Evolutionary conservation across 768 basidiomycete species (phyloP).

Genomic region (Leccinum ochraceum): DNA sequence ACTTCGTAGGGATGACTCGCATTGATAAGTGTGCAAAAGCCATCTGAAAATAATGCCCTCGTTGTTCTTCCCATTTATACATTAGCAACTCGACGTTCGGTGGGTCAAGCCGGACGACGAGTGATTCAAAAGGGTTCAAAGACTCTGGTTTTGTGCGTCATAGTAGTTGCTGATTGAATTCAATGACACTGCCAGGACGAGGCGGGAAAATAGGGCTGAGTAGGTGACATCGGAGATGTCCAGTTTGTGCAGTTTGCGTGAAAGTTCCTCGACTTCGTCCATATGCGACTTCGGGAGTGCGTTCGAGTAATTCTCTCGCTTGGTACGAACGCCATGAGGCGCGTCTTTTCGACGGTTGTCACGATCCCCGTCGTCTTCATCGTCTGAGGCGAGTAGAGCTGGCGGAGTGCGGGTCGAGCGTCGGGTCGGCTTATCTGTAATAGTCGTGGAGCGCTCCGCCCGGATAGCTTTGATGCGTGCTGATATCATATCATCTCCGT

Average conservation of each 20-base stretch:
- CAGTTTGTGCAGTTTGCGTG: neutral
- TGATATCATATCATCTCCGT: neutral
- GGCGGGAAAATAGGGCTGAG: neutral
- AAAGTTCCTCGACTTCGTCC: neutral
- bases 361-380: neutral
- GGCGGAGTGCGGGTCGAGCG: neutral
- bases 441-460: neutral
- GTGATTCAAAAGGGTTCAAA: conserved; percentile 45
- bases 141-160: neutral
- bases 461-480: neutral
- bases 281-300: neutral
- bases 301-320: neutral
- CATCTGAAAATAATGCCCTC: conserved; percentile 58
- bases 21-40: conserved; percentile 23
- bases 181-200: neutral
- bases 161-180: neutral
- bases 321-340: neutral
- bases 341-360: neutral
- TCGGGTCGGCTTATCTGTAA: too few relatives aligned
- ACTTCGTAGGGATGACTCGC: too few relatives aligned
- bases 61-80: conserved; percentile 44
- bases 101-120: conserved; percentile 43
- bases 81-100: conserved; percentile 55
- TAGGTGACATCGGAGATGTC: neutral
- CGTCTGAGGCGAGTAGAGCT: neutral